A percentile compares a stretch with the other conserved stretches of the same genome.
phyloP scores from a whole-genome alignment of 768 basidiomycete species.

The Sutorius australiensis region DNA sequence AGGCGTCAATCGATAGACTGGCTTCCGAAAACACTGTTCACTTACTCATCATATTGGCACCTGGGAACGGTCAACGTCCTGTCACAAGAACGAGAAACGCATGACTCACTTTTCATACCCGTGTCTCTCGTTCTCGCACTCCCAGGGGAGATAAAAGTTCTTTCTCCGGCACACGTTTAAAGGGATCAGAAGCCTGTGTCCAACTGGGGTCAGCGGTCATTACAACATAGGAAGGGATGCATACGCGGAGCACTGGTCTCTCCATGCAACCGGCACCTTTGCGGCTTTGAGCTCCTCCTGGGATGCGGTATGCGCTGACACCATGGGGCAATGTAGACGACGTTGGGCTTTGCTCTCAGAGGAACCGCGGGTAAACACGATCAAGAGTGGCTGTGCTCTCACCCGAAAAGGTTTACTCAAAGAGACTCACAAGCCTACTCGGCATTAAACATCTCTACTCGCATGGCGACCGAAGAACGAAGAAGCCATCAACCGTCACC shows the following conservation, averaged over 20 bases:
- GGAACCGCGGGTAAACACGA: background rate
- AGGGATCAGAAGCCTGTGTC: slow-evolving; percentile 72
- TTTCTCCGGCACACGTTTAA: slow-evolving; percentile 83
- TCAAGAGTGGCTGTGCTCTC: slow-evolving; percentile 19
- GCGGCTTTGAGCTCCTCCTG: slow-evolving; percentile 76
- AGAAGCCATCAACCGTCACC: background rate
- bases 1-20: background rate
- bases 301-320: slow-evolving; percentile 75
- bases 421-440: no score
- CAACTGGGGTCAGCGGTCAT: background rate
- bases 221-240: slow-evolving; percentile 29
- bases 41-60: slow-evolving; percentile 95
- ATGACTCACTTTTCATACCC: slow-evolving; percentile 73
- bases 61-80: slow-evolving; percentile 36
- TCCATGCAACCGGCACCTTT: slow-evolving; percentile 75
- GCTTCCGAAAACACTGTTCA: slow-evolving; percentile 16
- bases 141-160: slow-evolving; percentile 82
- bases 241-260: slow-evolving; percentile 89
- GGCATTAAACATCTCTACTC: no score
- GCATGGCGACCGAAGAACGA: background rate
- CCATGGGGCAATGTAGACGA: slow-evolving; percentile 35
- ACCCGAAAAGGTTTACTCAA: background rate
- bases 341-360: background rate
- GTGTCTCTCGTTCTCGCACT: slow-evolving; percentile 86
- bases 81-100: background rate